Base-by-base conservation (phyloP, 2,329 filamentous ascomycete genomes). In the Beauveria rudraprayagi region DNA sequence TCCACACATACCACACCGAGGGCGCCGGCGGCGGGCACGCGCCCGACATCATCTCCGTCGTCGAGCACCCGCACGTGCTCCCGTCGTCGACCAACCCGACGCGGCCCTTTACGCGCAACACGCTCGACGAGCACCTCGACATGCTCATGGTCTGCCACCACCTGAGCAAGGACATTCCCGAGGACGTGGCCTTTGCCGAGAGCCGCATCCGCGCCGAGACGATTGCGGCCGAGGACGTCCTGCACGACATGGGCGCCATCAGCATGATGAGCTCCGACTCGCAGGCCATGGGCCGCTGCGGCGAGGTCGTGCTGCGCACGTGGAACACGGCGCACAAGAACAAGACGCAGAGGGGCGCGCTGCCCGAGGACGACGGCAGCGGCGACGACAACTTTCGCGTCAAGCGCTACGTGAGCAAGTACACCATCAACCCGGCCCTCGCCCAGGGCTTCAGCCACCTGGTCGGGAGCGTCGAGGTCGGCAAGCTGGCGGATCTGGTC, bases 71-170 rank as follows among this genome's bases (percentile, higher is more conserved):
- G 53, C 94, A 97, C 70, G 92, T 97, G 2, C 83, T 97, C 88
- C 52, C 51, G 37, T 54, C 51, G 9, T 54, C 51, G 16, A 97
- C 93, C 0, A 97, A 96, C 72, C 93, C 93, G 0, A 97, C 93
- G 1, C 82, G 92, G 2, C 93, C 93, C 0, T 97, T 87, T 74
- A 97, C 93, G 1, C 80, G 82, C 66, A 97, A 97, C 77, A 97
- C 93, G 0, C 83, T 97, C 0, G 93, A 97, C 70, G 93, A 97
- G 75, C 93, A 97, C 75, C 83, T 97, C 16, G 93, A 97, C 77
- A 97, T 97, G 93, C 79, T 97, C 52, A 97, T 97, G 93, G 91
- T 96, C 43, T 97, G 93, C 78, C 93, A 97, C 74, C 93, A 97
- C 70, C 79, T 97, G 10, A 92, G 87, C 57, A 91, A 90, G 74